These are phyloP conservation scores for Exophiala dermatitidis DNA, from an alignment of 2,329 filamentous ascomycete genomes.

Conservation along the genomic window DNA sequence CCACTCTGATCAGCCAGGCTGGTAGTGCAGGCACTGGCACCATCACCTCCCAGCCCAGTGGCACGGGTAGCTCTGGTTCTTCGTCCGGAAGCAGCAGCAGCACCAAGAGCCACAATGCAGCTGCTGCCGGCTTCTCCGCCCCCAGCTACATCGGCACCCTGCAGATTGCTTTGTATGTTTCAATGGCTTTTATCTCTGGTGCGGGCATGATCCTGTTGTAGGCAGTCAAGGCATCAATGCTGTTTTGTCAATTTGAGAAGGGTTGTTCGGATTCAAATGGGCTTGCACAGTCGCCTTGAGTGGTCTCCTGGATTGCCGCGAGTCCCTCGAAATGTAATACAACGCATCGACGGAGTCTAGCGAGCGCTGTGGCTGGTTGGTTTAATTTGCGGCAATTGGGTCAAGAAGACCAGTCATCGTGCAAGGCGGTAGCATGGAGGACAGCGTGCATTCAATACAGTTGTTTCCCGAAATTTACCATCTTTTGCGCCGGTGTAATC, in stretches of 20 bases:
- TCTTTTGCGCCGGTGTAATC: too few species aligned
- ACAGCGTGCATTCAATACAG: neutral
- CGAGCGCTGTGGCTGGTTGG: conserved; percentile 6
- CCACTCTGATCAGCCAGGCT: conserved; percentile 35
- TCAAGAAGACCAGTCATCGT: neutral
- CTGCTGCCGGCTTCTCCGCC: conserved; percentile 11
- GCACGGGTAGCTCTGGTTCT: conserved; percentile 26
- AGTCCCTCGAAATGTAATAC: conserved; percentile 1
- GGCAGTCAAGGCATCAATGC: neutral
- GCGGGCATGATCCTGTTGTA: conserved; percentile 44
- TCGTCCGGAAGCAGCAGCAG: conserved; percentile 26
- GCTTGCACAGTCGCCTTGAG: conserved; percentile 2
- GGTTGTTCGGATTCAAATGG: conserved; percentile 5
- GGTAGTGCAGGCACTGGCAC: conserved; percentile 36
- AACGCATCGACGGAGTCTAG: conserved; percentile 11
- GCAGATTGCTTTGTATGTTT: conserved; percentile 40
- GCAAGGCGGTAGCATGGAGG: neutral
- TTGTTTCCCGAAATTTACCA: neutral
- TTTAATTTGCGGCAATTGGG: conserved; percentile 2
- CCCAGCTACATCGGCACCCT: conserved; percentile 33
- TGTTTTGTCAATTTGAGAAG: neutral
- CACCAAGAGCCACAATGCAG: conserved; percentile 25
- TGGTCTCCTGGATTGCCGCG: neutral
- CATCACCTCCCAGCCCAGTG: conserved; percentile 35
- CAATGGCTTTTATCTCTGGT: conserved; percentile 39